Conservation (phyloP, 345 rosid species). For the Heritiera littoralis region DNA sequence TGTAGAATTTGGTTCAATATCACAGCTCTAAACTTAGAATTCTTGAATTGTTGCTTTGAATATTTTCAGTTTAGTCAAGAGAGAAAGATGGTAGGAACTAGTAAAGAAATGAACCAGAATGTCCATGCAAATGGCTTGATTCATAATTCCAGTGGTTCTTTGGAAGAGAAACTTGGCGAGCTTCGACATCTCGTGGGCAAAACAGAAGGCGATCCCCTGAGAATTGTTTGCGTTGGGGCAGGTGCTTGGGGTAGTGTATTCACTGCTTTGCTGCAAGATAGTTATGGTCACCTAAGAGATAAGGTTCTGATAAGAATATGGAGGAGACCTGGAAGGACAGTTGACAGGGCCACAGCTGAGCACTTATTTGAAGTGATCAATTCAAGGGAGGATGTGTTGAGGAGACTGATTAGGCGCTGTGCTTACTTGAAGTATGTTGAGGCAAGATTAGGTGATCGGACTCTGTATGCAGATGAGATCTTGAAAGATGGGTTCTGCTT, state of each 20-base stretch:
- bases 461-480: constrained; percentile 84
- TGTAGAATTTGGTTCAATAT: constrained; percentile 10
- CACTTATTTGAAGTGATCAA: constrained; percentile 96
- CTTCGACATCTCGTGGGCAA: constrained; percentile 71
- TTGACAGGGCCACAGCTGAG: constrained; percentile 76
- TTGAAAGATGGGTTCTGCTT: constrained; percentile 95
- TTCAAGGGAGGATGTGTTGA: constrained; percentile 83
- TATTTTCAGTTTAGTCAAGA: neutral
- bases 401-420: constrained; percentile 91
- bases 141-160: constrained; percentile 46
- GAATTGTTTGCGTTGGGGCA: constrained; percentile 90
- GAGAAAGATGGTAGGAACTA: constrained; percentile 49
- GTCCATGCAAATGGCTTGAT: constrained; percentile 48
- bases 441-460: constrained; percentile 92
- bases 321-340: constrained; percentile 82
- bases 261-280: constrained; percentile 82
- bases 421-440: constrained; percentile 95
- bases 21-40: neutral
- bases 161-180: constrained; percentile 81
- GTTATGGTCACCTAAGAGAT: constrained; percentile 77
- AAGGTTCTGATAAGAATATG: constrained; percentile 90
- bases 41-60: constrained; percentile 21
- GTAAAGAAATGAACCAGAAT: constrained; percentile 33
- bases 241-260: constrained; percentile 99
- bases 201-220: constrained; percentile 76